phyloP scores from a whole-genome alignment of 2,329 filamentous ascomycete genomes.

The Daldinia sp. region DNA sequence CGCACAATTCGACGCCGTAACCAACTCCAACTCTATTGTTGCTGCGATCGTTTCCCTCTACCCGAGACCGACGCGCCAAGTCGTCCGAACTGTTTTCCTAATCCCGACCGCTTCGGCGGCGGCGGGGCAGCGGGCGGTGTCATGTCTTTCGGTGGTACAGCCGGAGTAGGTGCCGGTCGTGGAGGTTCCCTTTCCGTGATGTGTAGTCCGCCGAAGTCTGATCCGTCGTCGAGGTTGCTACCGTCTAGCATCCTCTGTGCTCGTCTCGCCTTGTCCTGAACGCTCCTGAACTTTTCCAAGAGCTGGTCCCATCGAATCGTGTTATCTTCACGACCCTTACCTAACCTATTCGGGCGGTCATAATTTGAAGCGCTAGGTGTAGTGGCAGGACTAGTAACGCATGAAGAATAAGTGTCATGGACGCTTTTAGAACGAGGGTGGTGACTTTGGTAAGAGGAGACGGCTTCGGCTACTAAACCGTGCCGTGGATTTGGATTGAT shows the following conservation, averaged over 20 bases:
- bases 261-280: slow-evolving; percentile 86
- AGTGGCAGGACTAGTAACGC: slow-evolving; percentile 58
- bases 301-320: slow-evolving; percentile 92
- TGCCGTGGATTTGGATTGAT: slow-evolving; percentile 51
- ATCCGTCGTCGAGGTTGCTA: slow-evolving; percentile 61
- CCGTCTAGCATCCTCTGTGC: slow-evolving; percentile 71
- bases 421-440: slow-evolving; percentile 49
- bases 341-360: slow-evolving; percentile 79
- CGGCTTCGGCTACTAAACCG: slow-evolving; percentile 52
- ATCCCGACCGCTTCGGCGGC: slow-evolving; percentile 69
- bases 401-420: slow-evolving; percentile 54
- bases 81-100: slow-evolving; percentile 77
- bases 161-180: slow-evolving; percentile 53
- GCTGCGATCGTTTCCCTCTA: slow-evolving; percentile 66
- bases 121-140: slow-evolving; percentile 57
- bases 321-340: slow-evolving; percentile 82
- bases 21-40: slow-evolving; percentile 42
- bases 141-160: slow-evolving; percentile 64
- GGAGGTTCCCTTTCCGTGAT: slow-evolving; percentile 59
- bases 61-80: slow-evolving; percentile 78
- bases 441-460: slow-evolving; percentile 48
- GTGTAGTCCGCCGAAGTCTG: slow-evolving; percentile 57
- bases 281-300: slow-evolving; percentile 91
- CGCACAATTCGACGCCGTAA: slow-evolving; percentile 2
- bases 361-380: slow-evolving; percentile 68